Evolutionary conservation across 75 land plant species (phyloP), one percentile per base, ranked within the genome.

Genomic region (Cryptomeria japonica): DNA sequence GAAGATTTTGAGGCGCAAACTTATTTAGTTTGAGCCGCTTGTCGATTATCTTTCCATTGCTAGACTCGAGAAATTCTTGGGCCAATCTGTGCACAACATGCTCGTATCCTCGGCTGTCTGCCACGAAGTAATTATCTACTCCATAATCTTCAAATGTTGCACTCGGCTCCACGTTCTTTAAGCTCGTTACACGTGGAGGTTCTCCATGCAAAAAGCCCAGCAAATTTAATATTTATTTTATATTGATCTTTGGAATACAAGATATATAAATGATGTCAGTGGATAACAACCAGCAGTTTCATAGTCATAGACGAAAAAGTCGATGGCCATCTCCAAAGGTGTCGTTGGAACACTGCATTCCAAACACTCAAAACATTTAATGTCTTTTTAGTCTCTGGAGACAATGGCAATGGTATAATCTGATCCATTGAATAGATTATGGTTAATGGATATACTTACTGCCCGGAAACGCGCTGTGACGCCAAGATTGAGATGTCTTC

Each of bases 161-260:
- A 31, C 84, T 86, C 2, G 96, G 96, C 15, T 77, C 88, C 16
- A 93, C 91, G 86, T 88, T 91, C 86, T 91, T 88, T 76, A 95
- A 80, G 58, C 96, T 95, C 16, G 96, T 95, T 19, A 93, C 90
- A 8, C 96, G 53, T 11, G 96, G 96, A 22, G 96, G 96, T 89
- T 95, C 96, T 84, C 86, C 2, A 84, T 6, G n/a, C 70, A 28
- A 64, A 28, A n/a, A n/a, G n/a, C n/a, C n/a, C 46, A 44, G 3
- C n/a, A n/a, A n/a, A n/a, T n/a, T n/a, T n/a, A n/a, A n/a, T n/a
- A n/a, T n/a, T n/a, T n/a, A n/a, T n/a, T n/a, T n/a, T n/a, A n/a
- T n/a, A n/a, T n/a, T n/a, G n/a, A n/a, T n/a, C n/a, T n/a, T n/a
- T n/a, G n/a, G n/a, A 49, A 1, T 10, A 49, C 51, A 49, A 49